Evolutionary conservation across 2,329 filamentous ascomycete species (phyloP).

Genomic region (Epichloe baconii): DNA sequence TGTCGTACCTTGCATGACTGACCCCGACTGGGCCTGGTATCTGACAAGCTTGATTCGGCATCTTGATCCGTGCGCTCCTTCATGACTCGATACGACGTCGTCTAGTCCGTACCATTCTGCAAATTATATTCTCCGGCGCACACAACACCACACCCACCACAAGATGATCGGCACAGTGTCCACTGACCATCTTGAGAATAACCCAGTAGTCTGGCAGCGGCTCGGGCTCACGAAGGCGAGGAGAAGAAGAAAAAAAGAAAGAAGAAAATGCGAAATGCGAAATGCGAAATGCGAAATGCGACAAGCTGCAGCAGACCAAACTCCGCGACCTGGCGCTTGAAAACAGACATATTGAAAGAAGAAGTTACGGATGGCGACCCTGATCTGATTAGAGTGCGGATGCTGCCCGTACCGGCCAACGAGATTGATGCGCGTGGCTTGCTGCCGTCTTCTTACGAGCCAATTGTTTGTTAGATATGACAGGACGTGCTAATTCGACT

Average conservation of each 20-base stretch:
- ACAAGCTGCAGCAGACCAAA: slow-evolving; percentile 4
- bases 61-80: background rate
- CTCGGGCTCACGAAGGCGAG: no score
- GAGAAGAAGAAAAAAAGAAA: background rate
- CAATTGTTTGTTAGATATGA: background rate
- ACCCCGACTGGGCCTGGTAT: background rate
- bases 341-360: slow-evolving; percentile 6
- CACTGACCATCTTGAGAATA: background rate
- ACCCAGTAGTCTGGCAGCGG: background rate
- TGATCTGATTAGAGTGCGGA: background rate
- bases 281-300: background rate
- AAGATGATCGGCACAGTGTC: background rate
- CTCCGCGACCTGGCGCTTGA: background rate
- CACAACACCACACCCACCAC: background rate
- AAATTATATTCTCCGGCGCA: background rate
- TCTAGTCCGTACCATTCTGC: no score
- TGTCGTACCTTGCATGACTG: slow-evolving; percentile 13
- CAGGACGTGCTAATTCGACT: background rate
- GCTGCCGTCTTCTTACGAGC: background rate
- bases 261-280: background rate
- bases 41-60: background rate
- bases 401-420: background rate
- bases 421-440: background rate
- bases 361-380: background rate
- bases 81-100: background rate